phyloP scores from a whole-genome alignment of 1,139 yeast species.

The Scheffersomyces quercinus region DNA sequence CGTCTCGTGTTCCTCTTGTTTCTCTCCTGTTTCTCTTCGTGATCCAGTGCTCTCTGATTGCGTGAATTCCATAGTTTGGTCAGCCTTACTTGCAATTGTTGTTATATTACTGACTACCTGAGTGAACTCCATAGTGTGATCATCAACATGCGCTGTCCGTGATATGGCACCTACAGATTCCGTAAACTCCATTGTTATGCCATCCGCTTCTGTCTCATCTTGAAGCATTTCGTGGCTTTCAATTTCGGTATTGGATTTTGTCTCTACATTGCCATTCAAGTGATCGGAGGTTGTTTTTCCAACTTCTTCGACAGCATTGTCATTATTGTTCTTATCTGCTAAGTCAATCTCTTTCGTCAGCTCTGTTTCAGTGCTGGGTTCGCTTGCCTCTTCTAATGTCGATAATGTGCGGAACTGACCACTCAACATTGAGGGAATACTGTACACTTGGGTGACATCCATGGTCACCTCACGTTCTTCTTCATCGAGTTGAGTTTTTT shows the following conservation, averaged over 20 bases:
- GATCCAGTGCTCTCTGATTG: conserved; percentile 6
- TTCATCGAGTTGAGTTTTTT: conserved; percentile 4
- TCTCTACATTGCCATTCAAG: no score
- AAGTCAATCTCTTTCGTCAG: no score
- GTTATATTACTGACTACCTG: conserved; percentile 1
- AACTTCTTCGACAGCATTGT: no score
- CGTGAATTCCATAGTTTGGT: conserved; percentile 12
- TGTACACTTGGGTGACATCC: conserved; percentile 10
- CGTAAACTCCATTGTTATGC: conserved; percentile 16
- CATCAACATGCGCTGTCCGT: neutral
- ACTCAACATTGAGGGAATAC: conserved; percentile 1
- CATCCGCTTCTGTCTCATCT: conserved; percentile 5
- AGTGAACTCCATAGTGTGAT: conserved; percentile 10
- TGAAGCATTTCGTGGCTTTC: no score
- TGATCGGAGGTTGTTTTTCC: no score
- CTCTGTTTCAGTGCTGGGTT: no score
- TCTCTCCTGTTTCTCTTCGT: neutral
- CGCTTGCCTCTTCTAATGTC: no score
- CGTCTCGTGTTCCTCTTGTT: neutral
- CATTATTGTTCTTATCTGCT: no score
- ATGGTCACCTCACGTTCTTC: conserved; percentile 12
- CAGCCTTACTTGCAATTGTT: neutral
- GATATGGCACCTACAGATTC: conserved; percentile 1
- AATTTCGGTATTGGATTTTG: no score
- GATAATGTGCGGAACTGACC: no score